Conservation (phyloP, 2,329 filamentous ascomycete genomes). For the Dactylonectria estremocensis region DNA sequence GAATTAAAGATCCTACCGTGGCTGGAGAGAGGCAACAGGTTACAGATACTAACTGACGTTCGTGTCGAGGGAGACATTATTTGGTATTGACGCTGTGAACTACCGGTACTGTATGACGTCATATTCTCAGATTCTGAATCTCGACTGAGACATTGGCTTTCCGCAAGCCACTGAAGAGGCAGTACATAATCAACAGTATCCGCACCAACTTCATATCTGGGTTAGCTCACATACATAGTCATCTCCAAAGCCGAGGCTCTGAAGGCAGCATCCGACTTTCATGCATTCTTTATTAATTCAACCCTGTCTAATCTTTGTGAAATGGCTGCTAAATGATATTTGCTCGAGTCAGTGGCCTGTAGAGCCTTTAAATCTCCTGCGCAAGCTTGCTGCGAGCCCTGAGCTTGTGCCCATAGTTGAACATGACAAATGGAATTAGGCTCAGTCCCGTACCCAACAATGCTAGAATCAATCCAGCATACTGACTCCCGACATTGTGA, state of each 20-base stretch:
- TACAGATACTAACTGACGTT: background rate
- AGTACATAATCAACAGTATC: background rate
- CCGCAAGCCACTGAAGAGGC: background rate
- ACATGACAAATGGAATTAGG: conserved; percentile 43
- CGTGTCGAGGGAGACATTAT: background rate
- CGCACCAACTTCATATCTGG: background rate
- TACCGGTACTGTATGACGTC: background rate
- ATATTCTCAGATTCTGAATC: background rate
- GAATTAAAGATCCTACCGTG: background rate
- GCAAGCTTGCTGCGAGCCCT: conserved; percentile 43
- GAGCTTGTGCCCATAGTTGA: conserved; percentile 39
- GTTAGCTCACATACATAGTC: background rate
- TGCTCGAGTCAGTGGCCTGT: background rate
- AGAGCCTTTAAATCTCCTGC: conserved; percentile 33
- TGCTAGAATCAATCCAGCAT: conserved; percentile 40
- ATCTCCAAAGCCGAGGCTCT: background rate
- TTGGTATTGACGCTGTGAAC: background rate
- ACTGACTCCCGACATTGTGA: conserved; percentile 41
- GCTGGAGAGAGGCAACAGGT: background rate
- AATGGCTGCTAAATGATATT: background rate
- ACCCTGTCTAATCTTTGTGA: background rate
- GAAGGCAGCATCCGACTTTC: background rate
- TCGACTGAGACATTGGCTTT: background rate
- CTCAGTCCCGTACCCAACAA: conserved; percentile 38
- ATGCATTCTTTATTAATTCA: background rate